Percentiles rank a stretch among this genome's conserved stretches.
These are phyloP conservation scores for Kodamaea arcana DNA, from an alignment of 1,139 yeast species.

Conservation along the genomic window DNA sequence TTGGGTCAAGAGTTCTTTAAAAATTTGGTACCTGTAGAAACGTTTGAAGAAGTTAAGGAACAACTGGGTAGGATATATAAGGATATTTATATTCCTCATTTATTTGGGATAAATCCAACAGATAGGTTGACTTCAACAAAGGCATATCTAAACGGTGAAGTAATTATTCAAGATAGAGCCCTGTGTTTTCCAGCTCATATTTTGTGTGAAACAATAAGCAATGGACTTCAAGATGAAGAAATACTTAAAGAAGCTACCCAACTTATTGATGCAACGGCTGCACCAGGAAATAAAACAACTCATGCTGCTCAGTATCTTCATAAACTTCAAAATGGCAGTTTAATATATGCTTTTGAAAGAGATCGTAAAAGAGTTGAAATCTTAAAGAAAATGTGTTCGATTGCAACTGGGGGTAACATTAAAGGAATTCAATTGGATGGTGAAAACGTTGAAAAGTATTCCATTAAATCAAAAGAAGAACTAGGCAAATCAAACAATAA, in stretches of 20 bases:
- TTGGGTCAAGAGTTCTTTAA: conserved; percentile 38
- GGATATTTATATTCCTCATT: conserved; percentile 67
- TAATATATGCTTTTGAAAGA: conserved; percentile 81
- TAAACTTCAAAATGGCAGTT: conserved; percentile 25
- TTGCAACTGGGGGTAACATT: conserved; percentile 60
- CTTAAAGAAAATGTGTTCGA: conserved; percentile 72
- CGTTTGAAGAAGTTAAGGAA: conserved; percentile 39
- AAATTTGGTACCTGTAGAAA: conserved; percentile 45
- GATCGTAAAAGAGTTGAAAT: conserved; percentile 69
- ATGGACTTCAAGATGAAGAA: conserved; percentile 44
- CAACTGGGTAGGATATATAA: conserved; percentile 56
- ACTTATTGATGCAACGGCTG: conserved; percentile 97
- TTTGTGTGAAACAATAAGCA: conserved; percentile 43
- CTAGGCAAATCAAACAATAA: no score
- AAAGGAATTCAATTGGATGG: conserved; percentile 4
- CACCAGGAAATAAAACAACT: conserved; percentile 97
- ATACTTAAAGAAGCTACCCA: no score
- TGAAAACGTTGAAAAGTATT: no score
- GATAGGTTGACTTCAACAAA: conserved; percentile 62
- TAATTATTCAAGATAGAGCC: conserved; percentile 93
- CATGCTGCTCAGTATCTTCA: conserved; percentile 64
- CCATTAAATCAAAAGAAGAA: no score
- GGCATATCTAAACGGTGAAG: conserved; percentile 67
- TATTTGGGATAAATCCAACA: conserved; percentile 78
- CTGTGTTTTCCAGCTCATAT: conserved; percentile 95